Percentiles rank a stretch among this genome's conserved stretches.
Conservation (phyloP, 805 yeast genomes). For the Kuraishia molischiana region DNA sequence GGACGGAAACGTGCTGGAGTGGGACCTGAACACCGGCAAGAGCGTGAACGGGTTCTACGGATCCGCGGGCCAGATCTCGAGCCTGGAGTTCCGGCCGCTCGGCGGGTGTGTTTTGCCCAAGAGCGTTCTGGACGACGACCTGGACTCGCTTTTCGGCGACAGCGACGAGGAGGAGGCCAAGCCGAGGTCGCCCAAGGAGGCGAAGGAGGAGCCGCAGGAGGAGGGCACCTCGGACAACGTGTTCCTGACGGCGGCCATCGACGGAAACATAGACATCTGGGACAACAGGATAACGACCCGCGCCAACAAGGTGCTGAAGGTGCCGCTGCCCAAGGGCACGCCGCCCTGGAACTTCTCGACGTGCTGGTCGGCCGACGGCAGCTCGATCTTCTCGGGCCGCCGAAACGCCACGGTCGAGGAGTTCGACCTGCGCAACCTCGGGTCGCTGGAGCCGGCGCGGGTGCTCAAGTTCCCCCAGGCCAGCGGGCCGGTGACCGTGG, state of each 20-base stretch:
- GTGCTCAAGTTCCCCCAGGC: slow-evolving; percentile 70
- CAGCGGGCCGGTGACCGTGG: slow-evolving; percentile 84
- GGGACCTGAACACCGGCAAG: slow-evolving; percentile 80
- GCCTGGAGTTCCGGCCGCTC: slow-evolving; percentile 59
- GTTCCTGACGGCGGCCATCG: slow-evolving; percentile 73
- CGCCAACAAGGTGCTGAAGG: slow-evolving; percentile 10
- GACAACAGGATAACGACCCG: slow-evolving; percentile 43
- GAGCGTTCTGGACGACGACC: slow-evolving; percentile 21
- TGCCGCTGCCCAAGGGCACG: slow-evolving; percentile 45
- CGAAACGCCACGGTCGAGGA: slow-evolving; percentile 84
- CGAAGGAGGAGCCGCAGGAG: background rate
- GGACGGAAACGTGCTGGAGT: slow-evolving; percentile 72
- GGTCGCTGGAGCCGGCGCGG: slow-evolving; percentile 31
- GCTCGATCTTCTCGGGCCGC: slow-evolving; percentile 72
- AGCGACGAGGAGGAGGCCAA: slow-evolving; percentile 24
- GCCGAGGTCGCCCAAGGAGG: slow-evolving; percentile 1
- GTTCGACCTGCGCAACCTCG: slow-evolving; percentile 40
- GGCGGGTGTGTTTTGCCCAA: slow-evolving; percentile 23
- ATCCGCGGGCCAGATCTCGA: slow-evolving; percentile 71
- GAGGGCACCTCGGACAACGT: slow-evolving; percentile 25
- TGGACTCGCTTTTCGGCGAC: slow-evolving; percentile 39
- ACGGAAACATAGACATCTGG: slow-evolving; percentile 79
- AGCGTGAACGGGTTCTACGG: slow-evolving; percentile 37
- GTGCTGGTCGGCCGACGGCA: slow-evolving; percentile 83
- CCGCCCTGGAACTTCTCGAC: slow-evolving; percentile 96